These are phyloP conservation scores for Cryptosporidium ubiquitum DNA, from an alignment of 169 alveolate genomes.

Conservation along the genomic window DNA sequence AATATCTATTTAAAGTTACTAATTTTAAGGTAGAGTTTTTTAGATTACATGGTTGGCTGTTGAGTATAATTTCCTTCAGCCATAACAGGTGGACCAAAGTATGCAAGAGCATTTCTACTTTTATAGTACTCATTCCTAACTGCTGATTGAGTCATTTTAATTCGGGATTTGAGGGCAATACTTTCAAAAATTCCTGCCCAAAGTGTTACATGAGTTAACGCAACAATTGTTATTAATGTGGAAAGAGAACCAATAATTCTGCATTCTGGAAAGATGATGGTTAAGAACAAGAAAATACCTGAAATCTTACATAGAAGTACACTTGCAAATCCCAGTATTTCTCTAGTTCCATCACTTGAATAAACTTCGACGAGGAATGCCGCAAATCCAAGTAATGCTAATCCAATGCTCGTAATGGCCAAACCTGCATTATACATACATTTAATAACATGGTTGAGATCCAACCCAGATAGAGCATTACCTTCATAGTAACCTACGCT, in stretches of 20 bases:
- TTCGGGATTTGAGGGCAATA: conserved; percentile 87
- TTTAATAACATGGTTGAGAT: conserved; percentile 33
- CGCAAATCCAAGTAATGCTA: conserved; percentile 85
- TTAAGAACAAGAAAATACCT: conserved; percentile 75
- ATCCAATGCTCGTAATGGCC: conserved; percentile 85
- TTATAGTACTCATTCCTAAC: conserved; percentile 91
- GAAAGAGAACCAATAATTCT: conserved; percentile 83
- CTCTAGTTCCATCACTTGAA: conserved; percentile 93
- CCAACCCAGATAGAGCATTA: conserved; percentile 39
- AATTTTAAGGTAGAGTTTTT: background rate
- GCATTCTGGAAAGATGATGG: conserved; percentile 79
- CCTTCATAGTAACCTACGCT: conserved; percentile 60
- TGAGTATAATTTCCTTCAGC: conserved; percentile 78
- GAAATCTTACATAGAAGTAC: conserved; percentile 84
- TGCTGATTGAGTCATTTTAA: conserved; percentile 90
- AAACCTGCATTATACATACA: conserved; percentile 76
- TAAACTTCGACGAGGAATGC: conserved; percentile 91
- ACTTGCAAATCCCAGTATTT: conserved; percentile 92
- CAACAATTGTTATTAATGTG: conserved; percentile 83
- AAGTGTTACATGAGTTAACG: conserved; percentile 81
- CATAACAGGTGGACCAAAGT: conserved; percentile 92
- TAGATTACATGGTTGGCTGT: background rate
- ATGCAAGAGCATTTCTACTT: conserved; percentile 93
- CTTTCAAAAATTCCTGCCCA: conserved; percentile 92
- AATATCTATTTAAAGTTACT: conserved; percentile 2